phyloP scores from a whole-genome alignment of 2,329 filamentous ascomycete species.

The Ceratocystis ficicola region DNA sequence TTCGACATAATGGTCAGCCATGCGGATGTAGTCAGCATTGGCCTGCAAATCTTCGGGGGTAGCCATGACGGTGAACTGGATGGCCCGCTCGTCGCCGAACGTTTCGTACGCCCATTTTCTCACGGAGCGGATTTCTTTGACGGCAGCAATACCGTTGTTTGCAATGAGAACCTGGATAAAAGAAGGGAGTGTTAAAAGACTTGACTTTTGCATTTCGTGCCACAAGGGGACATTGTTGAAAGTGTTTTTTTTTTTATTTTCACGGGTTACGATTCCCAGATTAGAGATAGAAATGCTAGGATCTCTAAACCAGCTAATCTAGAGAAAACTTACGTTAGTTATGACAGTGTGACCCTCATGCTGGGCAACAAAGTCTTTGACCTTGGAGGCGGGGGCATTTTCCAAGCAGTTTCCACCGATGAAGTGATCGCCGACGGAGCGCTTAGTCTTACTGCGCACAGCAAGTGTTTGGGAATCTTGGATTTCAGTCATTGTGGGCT shows the following conservation, averaged over 20 bases:
- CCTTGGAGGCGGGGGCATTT: slow-evolving; percentile 67
- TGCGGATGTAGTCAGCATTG: slow-evolving; percentile 98
- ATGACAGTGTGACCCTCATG: slow-evolving; percentile 96
- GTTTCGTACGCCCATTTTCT: slow-evolving; percentile 99
- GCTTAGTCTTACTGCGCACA: slow-evolving; percentile 42
- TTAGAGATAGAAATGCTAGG: neutral
- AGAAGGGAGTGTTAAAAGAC: neutral
- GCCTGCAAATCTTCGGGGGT: slow-evolving; percentile 94
- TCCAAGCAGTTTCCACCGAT: slow-evolving; percentile 85
- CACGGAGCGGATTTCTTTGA: slow-evolving; percentile 98
- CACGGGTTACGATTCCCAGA: neutral
- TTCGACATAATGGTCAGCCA: slow-evolving; percentile 99
- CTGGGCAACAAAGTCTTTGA: slow-evolving; percentile 89
- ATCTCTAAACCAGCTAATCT: neutral
- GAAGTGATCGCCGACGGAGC: slow-evolving; percentile 81
- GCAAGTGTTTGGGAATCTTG: slow-evolving; percentile 36
- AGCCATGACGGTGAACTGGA: slow-evolving; percentile 99
- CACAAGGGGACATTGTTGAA: neutral
- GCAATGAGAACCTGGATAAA: slow-evolving; percentile 74
- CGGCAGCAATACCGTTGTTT: slow-evolving; percentile 98
- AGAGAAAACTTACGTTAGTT: slow-evolving; percentile 61
- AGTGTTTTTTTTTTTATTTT: neutral
- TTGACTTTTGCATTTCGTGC: neutral
- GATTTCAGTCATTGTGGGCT: slow-evolving; percentile 38
- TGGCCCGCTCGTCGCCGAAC: slow-evolving; percentile 94